Evolutionary conservation across 805 yeast genomes (phyloP).

Genomic region (Metschnikowia baotianmanensis): DNA sequence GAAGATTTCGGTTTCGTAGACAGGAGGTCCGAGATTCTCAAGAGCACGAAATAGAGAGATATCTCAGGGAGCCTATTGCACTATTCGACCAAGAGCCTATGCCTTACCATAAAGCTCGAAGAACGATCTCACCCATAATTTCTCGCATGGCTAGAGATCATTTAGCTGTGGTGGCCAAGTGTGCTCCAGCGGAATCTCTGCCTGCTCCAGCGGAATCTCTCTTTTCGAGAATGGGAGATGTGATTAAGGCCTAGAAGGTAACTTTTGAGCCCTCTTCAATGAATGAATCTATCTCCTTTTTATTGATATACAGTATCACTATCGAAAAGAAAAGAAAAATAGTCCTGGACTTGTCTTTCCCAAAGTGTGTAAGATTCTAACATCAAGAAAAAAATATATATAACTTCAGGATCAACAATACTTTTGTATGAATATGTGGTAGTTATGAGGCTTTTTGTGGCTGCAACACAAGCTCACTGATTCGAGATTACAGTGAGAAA

Average conservation of each 20-base stretch:
- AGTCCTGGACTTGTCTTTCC: too few species aligned
- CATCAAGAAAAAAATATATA: too few species aligned
- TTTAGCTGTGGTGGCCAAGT: conserved; percentile 2
- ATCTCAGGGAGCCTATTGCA: not conserved
- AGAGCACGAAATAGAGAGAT: not conserved
- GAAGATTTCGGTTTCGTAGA: not conserved
- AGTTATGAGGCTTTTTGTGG: too few species aligned
- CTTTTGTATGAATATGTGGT: too few species aligned
- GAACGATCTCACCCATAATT: not conserved
- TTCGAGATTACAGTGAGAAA: too few species aligned
- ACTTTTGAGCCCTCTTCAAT: not conserved
- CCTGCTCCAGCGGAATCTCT: not conserved
- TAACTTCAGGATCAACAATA: too few species aligned
- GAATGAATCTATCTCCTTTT: too few species aligned
- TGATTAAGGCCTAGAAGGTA: not conserved
- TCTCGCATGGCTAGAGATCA: conserved; percentile 3
- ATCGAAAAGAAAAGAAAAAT: too few species aligned
- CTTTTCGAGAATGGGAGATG: not conserved
- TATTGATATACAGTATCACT: too few species aligned
- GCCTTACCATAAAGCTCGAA: not conserved
- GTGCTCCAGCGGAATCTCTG: conserved; percentile 1
- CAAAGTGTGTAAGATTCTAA: too few species aligned
- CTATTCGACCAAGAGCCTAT: not conserved
- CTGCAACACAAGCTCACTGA: too few species aligned
- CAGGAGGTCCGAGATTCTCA: not conserved